These are phyloP conservation scores for Yamadazyma laniorum DNA, from an alignment of 805 yeast genomes.

Conservation along the genomic window DNA sequence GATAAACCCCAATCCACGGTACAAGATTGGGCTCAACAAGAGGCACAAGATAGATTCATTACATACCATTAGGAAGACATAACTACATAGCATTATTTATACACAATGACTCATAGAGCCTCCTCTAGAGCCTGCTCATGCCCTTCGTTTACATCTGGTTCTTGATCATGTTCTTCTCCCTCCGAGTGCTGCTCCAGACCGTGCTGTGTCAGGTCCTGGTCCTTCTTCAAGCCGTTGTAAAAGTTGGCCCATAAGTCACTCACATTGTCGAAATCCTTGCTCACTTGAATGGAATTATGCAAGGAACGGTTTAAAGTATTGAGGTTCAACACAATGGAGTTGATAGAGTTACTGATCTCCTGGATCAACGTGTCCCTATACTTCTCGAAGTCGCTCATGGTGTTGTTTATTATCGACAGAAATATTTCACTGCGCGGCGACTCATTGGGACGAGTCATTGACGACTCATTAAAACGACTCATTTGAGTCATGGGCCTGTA, in stretches of 20 bases:
- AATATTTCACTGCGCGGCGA: too few relatives aligned
- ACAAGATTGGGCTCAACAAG: constrained; percentile 12
- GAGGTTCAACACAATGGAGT: constrained; percentile 60
- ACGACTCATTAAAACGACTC: too few relatives aligned
- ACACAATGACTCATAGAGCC: too few relatives aligned
- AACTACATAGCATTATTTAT: too few relatives aligned
- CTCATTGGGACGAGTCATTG: too few relatives aligned
- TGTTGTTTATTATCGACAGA: too few relatives aligned
- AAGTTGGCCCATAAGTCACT: constrained; percentile 69
- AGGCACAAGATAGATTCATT: constrained; percentile 13
- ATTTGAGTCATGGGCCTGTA: too few relatives aligned
- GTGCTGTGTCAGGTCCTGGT: too few relatives aligned
- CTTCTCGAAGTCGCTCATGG: constrained; percentile 45
- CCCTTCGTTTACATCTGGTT: neutral
- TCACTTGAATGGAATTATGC: constrained; percentile 67
- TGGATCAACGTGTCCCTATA: constrained; percentile 59
- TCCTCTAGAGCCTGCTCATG: too few relatives aligned
- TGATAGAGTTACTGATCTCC: constrained; percentile 58
- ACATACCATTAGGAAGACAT: constrained; percentile 13
- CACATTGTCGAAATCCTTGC: constrained; percentile 71
- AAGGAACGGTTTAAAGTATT: constrained; percentile 66
- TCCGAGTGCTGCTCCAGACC: constrained; percentile 4
- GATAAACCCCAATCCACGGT: constrained; percentile 5
- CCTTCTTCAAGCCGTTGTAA: constrained; percentile 49
- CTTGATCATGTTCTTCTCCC: neutral